These are phyloP conservation scores for Fusarium staphyleae DNA, from an alignment of 2,329 filamentous ascomycete genomes.

Conservation along the genomic window DNA sequence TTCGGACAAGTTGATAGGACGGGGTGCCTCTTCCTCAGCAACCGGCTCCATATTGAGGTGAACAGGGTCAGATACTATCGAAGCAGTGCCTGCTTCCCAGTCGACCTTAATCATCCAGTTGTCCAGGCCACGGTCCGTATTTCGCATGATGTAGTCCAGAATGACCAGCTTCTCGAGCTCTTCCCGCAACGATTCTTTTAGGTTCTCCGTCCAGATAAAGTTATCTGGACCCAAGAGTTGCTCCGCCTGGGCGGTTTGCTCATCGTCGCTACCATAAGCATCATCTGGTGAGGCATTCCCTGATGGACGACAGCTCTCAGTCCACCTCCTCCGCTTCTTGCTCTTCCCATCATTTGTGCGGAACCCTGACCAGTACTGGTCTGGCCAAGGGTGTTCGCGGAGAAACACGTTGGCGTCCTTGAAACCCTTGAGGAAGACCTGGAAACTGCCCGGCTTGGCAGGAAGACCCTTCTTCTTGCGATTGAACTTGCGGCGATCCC, in stretches of 20 bases:
- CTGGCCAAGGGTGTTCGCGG: conserved; percentile 95
- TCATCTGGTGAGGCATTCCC: conserved; percentile 61
- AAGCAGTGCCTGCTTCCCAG: conserved; percentile 80
- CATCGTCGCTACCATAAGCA: conserved; percentile 69
- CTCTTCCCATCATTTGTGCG: conserved; percentile 71
- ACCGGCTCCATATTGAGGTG: conserved; percentile 67
- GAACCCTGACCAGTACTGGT: conserved; percentile 78
- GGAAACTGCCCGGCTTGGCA: conserved; percentile 92
- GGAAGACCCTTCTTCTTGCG: conserved; percentile 87
- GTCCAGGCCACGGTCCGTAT: conserved; percentile 93
- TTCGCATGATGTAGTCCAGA: conserved; percentile 98
- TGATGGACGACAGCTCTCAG: conserved; percentile 78
- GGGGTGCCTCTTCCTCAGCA: conserved; percentile 57
- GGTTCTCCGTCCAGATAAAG: conserved; percentile 84
- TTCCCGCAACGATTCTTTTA: conserved; percentile 93
- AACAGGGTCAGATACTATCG: conserved; percentile 82
- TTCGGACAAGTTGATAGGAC: conserved; percentile 64
- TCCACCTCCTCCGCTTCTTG: conserved; percentile 70
- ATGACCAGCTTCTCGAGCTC: conserved; percentile 97
- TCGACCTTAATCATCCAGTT: conserved; percentile 99
- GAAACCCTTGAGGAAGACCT: conserved; percentile 95
- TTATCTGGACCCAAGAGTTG: conserved; percentile 60
- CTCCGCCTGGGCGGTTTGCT: conserved; percentile 56
- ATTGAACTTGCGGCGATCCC: conserved; percentile 89
- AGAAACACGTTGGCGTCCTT: conserved; percentile 97